Evolutionary conservation across 2,329 filamentous ascomycete genomes (phyloP).

Genomic region (Zasmidium cellare): DNA sequence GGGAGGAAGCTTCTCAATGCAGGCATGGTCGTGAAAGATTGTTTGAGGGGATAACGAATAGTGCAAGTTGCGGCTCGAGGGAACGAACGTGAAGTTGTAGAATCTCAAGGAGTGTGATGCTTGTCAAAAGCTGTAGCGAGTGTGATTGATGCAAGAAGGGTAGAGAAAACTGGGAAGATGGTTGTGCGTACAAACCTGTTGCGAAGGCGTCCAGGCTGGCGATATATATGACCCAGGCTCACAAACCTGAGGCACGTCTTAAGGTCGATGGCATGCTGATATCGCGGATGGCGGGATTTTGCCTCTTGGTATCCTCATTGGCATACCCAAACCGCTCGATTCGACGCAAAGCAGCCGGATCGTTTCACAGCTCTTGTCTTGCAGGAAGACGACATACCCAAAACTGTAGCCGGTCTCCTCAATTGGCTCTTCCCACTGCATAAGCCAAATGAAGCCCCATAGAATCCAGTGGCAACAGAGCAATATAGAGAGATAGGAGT

Average conservation of each 20-base stretch:
- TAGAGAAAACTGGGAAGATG: neutral
- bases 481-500: slow-evolving; percentile 1
- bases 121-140: neutral
- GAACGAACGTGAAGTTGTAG: neutral
- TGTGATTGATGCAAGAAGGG: neutral
- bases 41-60: neutral
- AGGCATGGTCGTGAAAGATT: neutral
- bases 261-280: neutral
- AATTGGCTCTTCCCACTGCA: neutral
- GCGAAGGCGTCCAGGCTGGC: neutral
- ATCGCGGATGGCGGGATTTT: neutral
- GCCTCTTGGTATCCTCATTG: neutral
- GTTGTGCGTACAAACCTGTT: neutral
- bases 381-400: neutral
- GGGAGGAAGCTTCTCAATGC: neutral
- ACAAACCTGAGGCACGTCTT: neutral
- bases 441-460: neutral
- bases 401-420: neutral
- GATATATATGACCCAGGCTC: neutral
- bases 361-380: neutral
- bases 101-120: neutral
- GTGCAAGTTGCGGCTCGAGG: too few species aligned
- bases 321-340: neutral
- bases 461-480: neutral
- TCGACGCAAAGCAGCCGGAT: neutral